Evolutionary conservation across 2,329 filamentous ascomycete genomes (phyloP).

Genomic region (Fonsecaea multimorphosa): DNA sequence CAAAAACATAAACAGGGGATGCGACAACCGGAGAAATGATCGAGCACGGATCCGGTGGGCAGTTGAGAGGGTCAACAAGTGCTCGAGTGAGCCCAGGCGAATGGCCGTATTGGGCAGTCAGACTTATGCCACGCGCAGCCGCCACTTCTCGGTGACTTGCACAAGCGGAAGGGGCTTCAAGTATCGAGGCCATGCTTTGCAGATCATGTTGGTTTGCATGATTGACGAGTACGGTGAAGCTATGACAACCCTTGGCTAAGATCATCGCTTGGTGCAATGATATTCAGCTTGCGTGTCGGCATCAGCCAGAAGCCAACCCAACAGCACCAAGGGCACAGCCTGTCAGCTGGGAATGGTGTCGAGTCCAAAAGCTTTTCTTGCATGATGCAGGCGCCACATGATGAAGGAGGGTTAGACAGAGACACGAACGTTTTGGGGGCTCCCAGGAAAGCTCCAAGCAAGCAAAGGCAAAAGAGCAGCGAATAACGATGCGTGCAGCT

Average conservation of each 20-base stretch:
- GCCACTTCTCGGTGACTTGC: background rate
- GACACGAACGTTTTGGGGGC: background rate
- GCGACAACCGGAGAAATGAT: background rate
- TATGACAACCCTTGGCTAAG: slow-evolving; percentile 4
- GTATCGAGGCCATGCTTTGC: slow-evolving; percentile 14
- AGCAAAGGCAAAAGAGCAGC: background rate
- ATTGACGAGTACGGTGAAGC: slow-evolving; percentile 13
- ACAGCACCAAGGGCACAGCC: background rate
- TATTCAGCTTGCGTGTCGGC: background rate
- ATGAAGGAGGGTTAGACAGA: slow-evolving; percentile 5
- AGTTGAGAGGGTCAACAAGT: background rate
- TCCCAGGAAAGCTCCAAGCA: background rate
- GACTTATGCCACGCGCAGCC: slow-evolving; percentile 8
- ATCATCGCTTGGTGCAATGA: background rate
- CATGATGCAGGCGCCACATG: slow-evolving; percentile 24
- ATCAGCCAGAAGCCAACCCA: background rate
- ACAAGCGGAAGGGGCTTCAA: slow-evolving; percentile 5
- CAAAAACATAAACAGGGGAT: background rate
- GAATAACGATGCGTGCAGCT: background rate
- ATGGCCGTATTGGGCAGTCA: slow-evolving; percentile 4
- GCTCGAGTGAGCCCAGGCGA: slow-evolving; percentile 1
- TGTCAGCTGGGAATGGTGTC: slow-evolving; percentile 5
- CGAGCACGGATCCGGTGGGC: background rate
- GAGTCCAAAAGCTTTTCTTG: slow-evolving; percentile 10
- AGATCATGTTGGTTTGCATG: slow-evolving; percentile 15